These are phyloP conservation scores for Fusarium multiceps DNA, from an alignment of 2,329 filamentous ascomycete species.

Conservation along the genomic window DNA sequence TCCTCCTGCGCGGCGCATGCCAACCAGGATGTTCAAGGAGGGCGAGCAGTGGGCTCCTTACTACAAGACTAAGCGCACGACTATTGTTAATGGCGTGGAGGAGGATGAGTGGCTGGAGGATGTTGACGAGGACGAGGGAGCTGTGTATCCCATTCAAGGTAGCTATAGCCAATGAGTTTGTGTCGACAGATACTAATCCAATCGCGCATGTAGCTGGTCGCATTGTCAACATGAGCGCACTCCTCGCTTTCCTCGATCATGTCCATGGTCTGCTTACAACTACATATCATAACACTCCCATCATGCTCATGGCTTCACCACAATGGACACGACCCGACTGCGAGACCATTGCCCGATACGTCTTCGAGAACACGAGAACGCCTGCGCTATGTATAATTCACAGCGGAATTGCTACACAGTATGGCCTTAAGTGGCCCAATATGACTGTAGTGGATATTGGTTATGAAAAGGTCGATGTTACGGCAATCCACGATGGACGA, in stretches of 20 bases:
- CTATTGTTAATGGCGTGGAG: constrained; percentile 59
- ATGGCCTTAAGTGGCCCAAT: constrained; percentile 78
- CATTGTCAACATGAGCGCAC: constrained; percentile 91
- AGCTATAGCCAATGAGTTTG: constrained; percentile 36
- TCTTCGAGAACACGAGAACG: constrained; percentile 97
- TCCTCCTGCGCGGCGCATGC: constrained; percentile 84
- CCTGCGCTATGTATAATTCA: constrained; percentile 93
- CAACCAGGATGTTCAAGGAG: constrained; percentile 95
- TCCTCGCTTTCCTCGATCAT: constrained; percentile 92
- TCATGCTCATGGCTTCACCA: constrained; percentile 89
- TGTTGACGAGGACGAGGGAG: constrained; percentile 85
- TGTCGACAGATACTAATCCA: constrained; percentile 27
- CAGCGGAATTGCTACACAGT: constrained; percentile 86
- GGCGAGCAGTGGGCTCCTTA: constrained; percentile 81
- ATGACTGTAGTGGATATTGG: constrained; percentile 93
- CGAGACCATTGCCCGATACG: constrained; percentile 89
- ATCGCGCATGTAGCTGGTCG: constrained; percentile 68
- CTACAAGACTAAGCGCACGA: constrained; percentile 76
- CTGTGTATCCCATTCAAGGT: constrained; percentile 84
- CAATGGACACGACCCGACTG: constrained; percentile 90
- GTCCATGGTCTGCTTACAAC: constrained; percentile 90
- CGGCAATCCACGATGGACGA: constrained; percentile 85
- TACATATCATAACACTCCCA: constrained; percentile 94
- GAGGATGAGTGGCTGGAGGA: constrained; percentile 88
- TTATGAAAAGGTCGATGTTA: constrained; percentile 91